Evolutionary conservation across 2,329 filamentous ascomycete species (phyloP).

Genomic region (Myriosclerotinia scirpicola): DNA sequence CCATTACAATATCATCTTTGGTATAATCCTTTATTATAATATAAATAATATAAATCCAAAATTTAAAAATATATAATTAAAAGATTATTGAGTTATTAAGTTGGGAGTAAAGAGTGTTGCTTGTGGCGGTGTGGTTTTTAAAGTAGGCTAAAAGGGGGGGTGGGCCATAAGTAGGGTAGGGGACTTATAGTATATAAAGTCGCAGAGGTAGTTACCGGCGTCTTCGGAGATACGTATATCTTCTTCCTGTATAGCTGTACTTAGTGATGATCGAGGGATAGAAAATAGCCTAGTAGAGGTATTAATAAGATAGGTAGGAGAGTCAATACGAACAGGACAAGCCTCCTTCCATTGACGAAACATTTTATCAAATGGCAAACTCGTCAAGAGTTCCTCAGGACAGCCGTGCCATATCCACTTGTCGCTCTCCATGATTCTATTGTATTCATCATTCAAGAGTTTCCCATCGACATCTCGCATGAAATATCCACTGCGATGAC

Average conservation of each 20-base stretch:
- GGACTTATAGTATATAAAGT: slow-evolving; percentile 71
- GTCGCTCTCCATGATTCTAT: slow-evolving; percentile 43
- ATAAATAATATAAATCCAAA: not conserved
- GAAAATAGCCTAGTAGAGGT: slow-evolving; percentile 38
- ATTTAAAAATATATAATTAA: not conserved
- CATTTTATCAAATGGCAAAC: slow-evolving; percentile 58
- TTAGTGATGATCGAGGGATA: not conserved
- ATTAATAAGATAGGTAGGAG: not conserved
- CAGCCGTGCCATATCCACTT: slow-evolving; percentile 56
- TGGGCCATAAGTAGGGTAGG: too few species aligned
- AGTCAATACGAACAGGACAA: slow-evolving; percentile 47
- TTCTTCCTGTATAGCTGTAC: not conserved
- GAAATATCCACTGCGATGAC: slow-evolving; percentile 70
- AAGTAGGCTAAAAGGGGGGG: too few species aligned
- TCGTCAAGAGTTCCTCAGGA: slow-evolving; percentile 57
- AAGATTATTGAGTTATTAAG: not conserved
- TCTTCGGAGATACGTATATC: slow-evolving; percentile 64
- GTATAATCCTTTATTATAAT: too few species aligned
- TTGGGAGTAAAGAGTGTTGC: not conserved
- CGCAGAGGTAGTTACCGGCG: slow-evolving; percentile 72
- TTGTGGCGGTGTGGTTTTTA: too few species aligned
- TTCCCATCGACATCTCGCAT: slow-evolving; percentile 69
- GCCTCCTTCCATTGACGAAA: slow-evolving; percentile 55
- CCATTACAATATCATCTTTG: not conserved
- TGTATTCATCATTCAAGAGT: slow-evolving; percentile 50